Base-by-base conservation (phyloP, 768 basidiomycete genomes). In the Hydnomerulius pinastri region DNA sequence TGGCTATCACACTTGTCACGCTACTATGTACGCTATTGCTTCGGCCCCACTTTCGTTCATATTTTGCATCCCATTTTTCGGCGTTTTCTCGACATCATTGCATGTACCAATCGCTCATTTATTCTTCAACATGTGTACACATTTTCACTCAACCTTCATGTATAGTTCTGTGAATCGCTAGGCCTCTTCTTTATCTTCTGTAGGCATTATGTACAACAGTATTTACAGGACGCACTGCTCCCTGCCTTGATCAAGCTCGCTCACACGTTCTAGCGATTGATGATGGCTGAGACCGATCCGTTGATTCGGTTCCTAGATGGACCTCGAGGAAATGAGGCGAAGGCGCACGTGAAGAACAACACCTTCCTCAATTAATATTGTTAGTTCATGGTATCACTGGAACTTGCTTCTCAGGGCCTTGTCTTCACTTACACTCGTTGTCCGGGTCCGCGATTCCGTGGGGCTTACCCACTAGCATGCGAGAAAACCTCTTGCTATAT, bases 11-110 rank as follows among this genome's bases (percentile, higher is more conserved):
- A 13, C 28, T 25, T 27, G 15, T 27, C 30, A 33, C 21, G 30
- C 24, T 7, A 13, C 13, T 23, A 50, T 41, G 35, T 12, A 17
- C 24, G 20, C 43, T 20, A 43, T 17, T 17, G 24, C 12, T 4
- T 35, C 4, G 4, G 8, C 24, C 23, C 17, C 24, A 33, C 18
- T 29, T 28, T 59, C 35, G 24, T 25, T 27, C 39, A 8, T 41
- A 41, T 15, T 15, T 41, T 41, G n/a, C n/a, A n/a, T n/a, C 39
- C 21, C 39, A 15, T n/a, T 25, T 56, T 66, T 41, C 2, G 41
- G 13, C 15, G 30, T 45, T 33, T 33, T 18, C 2, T 36, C 8
- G 21, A 4, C 32, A 29, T 33, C 33, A 35, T 40, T 17, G 4
- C 27, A 41, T 37, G 33, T 9, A 24, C 24, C 29, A 8, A 25